Conservation (phyloP, 345 rosid genomes). For the Hibiscus mutabilis region DNA sequence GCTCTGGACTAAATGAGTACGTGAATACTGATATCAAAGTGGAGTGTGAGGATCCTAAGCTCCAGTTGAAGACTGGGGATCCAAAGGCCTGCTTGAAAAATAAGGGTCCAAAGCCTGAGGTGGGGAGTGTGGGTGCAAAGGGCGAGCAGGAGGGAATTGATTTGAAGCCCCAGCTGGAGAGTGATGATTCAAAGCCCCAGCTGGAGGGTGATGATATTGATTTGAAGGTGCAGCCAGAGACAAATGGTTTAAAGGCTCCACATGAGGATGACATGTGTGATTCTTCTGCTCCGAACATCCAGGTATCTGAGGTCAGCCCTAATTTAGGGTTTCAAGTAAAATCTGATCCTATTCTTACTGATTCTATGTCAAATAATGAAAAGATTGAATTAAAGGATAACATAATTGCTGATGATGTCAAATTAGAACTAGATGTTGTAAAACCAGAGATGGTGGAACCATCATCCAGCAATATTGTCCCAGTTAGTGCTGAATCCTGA, state of each 20-base stretch:
- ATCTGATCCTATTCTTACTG: slow-evolving; percentile 97
- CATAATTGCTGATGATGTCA: slow-evolving; percentile 87
- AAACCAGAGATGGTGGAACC: slow-evolving; percentile 82
- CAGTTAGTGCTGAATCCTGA: slow-evolving; percentile 18
- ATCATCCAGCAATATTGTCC: slow-evolving; percentile 44
- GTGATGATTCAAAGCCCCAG: slow-evolving; percentile 17
- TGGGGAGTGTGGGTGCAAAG: slow-evolving; percentile 26
- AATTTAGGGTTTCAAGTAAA: slow-evolving; percentile 93
- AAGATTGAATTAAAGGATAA: slow-evolving; percentile 94
- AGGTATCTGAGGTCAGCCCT: slow-evolving; percentile 99
- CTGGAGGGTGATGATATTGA: slow-evolving; percentile 24
- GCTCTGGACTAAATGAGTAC: slow-evolving; percentile 30
- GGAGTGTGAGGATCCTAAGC: slow-evolving; percentile 23
- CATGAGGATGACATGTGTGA: slow-evolving; percentile 42
- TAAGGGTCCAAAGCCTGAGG: slow-evolving; percentile 4
- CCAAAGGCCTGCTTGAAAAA: slow-evolving; percentile 36
- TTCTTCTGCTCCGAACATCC: slow-evolving; percentile 58
- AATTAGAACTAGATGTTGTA: slow-evolving; percentile 86
- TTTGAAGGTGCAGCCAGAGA: slow-evolving; percentile 29
- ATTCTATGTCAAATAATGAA: slow-evolving; percentile 95
- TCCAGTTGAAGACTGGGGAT: slow-evolving; percentile 24
- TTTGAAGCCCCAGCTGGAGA: slow-evolving; percentile 17
- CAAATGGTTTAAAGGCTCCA: slow-evolving; percentile 40
- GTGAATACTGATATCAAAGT: slow-evolving; percentile 32
- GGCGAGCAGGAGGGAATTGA: slow-evolving; percentile 18